Base-by-base conservation (phyloP, 176 grass and related monocot species). In the Miscanthus lutarioriparius region DNA sequence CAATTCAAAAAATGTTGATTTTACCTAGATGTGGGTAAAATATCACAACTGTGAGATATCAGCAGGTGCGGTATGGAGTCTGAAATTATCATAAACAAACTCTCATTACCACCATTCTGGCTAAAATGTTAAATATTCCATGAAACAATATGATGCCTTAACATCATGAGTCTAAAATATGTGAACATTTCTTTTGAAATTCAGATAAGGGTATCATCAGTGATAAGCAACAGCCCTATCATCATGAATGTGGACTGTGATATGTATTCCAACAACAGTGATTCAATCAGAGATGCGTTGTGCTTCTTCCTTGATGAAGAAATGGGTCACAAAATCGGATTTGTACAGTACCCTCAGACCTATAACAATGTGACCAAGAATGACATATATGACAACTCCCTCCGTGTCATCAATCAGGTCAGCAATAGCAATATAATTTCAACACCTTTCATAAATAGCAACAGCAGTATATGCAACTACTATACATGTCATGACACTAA, bases 211-310 rank as follows among this genome's bases (percentile, higher is more conserved):
- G 90, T 91, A 67, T 97, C 95, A 79, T 89, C 90, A 2, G 88
- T 86, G 43, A 90, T 97, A 87, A 94, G 95, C 87, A 90, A 94
- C 64, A 90, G 74, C 64, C 92, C 95, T 30, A 74, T 94, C 66
- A 94, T 95, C 70, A 71, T 97, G 76, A 97, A 93, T 69, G 68
- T 95, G 84, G 93, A 98, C 26, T 93, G 96, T n/a, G 91, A 98
- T 84, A 95, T 95, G 96, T 95, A 95, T 76, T 98, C 93, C 1
- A 95, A 93, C 74, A 93, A 90, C 45, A 91, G 83, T 0, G 89
- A 95, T 71, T 76, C 89, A 8, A 84, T 98, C 51, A 92, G 76
- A 87, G 87, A 93, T 74, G 87, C 64, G 1, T 1, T 92, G 27
- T 98, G 93, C 79, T 95, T 98, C 77, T 95, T 98, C 47, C 86